phyloP scores from a whole-genome alignment of 192 early-diverging fungal genomes.

The Thamnidium elegans region DNA sequence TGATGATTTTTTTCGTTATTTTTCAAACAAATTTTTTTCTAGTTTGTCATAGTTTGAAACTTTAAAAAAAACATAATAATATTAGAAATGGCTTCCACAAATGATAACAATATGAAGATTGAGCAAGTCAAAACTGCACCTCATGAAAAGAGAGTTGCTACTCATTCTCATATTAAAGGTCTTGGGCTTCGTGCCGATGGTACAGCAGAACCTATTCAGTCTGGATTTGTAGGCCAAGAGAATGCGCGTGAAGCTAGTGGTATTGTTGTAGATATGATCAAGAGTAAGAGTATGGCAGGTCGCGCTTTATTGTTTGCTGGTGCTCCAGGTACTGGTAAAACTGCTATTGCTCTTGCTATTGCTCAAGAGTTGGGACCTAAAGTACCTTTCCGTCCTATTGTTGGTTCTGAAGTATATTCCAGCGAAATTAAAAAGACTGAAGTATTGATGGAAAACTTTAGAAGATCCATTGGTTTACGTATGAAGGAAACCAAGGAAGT shows the following conservation, averaged over 20 bases:
- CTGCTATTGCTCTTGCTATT: slow-evolving; percentile 93
- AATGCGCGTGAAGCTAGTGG: slow-evolving; percentile 94
- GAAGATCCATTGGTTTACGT: slow-evolving; percentile 91
- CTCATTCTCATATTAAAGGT: slow-evolving; percentile 98
- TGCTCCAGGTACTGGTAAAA: slow-evolving; percentile 97
- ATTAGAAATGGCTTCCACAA: neutral
- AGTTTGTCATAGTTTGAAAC: neutral
- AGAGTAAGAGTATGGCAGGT: slow-evolving; percentile 96
- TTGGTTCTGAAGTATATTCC: slow-evolving; percentile 97
- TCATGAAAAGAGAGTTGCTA: slow-evolving; percentile 91
- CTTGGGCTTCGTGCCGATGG: slow-evolving; percentile 88
- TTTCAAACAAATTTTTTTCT: slow-evolving; percentile 11
- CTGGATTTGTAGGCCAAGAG: slow-evolving; percentile 98
- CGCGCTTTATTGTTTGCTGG: slow-evolving; percentile 92
- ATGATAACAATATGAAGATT: slow-evolving; percentile 72
- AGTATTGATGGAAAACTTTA: slow-evolving; percentile 99
- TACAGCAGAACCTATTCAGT: slow-evolving; percentile 76
- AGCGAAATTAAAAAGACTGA: slow-evolving; percentile 99
- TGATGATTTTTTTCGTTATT: too few relatives aligned
- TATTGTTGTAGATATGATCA: slow-evolving; percentile 91
- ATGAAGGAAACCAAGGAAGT: slow-evolving; percentile 99
- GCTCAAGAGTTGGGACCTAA: slow-evolving; percentile 96
- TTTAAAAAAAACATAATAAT: slow-evolving; percentile 1
- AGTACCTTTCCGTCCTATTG: slow-evolving; percentile 99
- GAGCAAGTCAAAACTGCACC: slow-evolving; percentile 86